These are phyloP conservation scores for Macaranga tanarius DNA, from an alignment of 441 rosid genomes.

Conservation along the genomic window DNA sequence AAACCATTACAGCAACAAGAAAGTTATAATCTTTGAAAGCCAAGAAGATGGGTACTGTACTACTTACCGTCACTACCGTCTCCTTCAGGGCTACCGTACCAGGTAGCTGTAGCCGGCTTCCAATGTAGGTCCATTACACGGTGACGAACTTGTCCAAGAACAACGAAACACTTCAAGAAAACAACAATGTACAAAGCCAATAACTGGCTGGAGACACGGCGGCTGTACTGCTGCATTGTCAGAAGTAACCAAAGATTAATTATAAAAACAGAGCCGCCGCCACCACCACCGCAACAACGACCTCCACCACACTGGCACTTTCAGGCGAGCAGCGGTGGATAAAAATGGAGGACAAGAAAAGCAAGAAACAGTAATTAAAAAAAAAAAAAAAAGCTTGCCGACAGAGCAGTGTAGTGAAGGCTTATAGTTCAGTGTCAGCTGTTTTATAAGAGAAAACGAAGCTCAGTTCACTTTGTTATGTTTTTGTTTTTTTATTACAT, in stretches of 20 bases:
- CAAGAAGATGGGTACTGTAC: neutral
- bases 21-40: too few relatives aligned
- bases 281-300: slow-evolving; percentile 5
- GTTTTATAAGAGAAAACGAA: slow-evolving; percentile 18
- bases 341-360: too few relatives aligned
- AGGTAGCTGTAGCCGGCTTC: slow-evolving; percentile 88
- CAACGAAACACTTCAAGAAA: slow-evolving; percentile 20
- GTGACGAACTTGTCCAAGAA: slow-evolving; percentile 27
- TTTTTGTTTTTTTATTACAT: neutral
- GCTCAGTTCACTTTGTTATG: too few relatives aligned
- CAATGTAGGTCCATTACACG: slow-evolving; percentile 40
- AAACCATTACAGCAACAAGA: neutral
- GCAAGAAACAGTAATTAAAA: too few relatives aligned
- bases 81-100: slow-evolving; percentile 95
- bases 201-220: slow-evolving; percentile 22
- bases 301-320: too few relatives aligned
- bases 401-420: too few relatives aligned
- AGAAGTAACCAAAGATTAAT: slow-evolving; percentile 33
- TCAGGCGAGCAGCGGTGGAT: too few relatives aligned
- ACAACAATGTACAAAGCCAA: slow-evolving; percentile 24
- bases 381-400: too few relatives aligned
- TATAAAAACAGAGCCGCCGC: neutral
- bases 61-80: slow-evolving; percentile 84
- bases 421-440: too few relatives aligned
- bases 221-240: slow-evolving; percentile 48